Conservation (phyloP, 495 filamentous ascomycete genomes). For the Penicillium paxilli region DNA sequence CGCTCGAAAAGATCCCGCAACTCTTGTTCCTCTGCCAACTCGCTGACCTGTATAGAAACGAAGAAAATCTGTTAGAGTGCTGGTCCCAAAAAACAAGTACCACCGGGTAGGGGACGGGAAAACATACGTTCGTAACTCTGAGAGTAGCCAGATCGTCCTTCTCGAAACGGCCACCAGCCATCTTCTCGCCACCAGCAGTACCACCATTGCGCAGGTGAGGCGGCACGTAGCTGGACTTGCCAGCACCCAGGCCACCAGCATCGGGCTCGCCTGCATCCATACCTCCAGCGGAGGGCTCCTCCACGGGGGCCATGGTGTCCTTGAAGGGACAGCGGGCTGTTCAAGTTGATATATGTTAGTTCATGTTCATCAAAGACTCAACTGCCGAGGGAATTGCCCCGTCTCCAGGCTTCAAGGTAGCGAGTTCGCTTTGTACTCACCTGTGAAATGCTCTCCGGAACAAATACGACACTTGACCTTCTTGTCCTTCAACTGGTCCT, state of each 20-base stretch:
- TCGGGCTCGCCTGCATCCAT: constrained; percentile 49
- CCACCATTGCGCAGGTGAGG: constrained; percentile 79
- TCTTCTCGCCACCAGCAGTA: constrained; percentile 67
- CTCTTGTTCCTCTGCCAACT: constrained; percentile 94
- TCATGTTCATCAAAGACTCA: too few relatives aligned
- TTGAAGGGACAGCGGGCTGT: constrained; percentile 87
- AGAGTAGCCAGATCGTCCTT: constrained; percentile 95
- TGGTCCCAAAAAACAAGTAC: constrained; percentile 1
- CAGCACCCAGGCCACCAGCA: constrained; percentile 63
- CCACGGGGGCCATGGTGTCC: constrained; percentile 76
- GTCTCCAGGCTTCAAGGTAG: too few relatives aligned
- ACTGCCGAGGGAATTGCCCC: too few relatives aligned
- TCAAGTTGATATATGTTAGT: too few relatives aligned
- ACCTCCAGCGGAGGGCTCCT: constrained; percentile 60
- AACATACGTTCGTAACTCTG: constrained; percentile 91
- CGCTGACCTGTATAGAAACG: constrained; percentile 68
- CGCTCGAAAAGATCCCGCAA: constrained; percentile 96
- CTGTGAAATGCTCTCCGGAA: constrained; percentile 98
- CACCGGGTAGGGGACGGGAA: constrained; percentile 1
- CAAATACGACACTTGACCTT: constrained; percentile 99
- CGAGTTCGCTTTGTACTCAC: too few relatives aligned
- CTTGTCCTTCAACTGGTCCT: constrained; percentile 94
- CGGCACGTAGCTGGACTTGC: constrained; percentile 82
- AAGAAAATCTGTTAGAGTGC: constrained; percentile 9
- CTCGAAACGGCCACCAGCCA: constrained; percentile 93